Base-by-base conservation (phyloP, 441 rosid species). In the Capsella rubella region DNA sequence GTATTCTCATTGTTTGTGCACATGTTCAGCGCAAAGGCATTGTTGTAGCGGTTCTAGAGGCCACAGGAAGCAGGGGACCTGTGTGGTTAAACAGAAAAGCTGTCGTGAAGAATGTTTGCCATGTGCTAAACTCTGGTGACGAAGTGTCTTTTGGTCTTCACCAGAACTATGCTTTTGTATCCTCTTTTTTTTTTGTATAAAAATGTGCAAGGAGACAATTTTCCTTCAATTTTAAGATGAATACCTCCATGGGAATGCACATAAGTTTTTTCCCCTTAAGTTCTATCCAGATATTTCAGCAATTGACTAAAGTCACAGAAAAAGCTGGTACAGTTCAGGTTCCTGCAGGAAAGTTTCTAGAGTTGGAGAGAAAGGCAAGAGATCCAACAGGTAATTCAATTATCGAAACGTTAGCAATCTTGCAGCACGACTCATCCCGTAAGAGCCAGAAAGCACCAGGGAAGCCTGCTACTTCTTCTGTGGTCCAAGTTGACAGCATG, bases 151-250 rank as follows among this genome's bases (percentile, higher is more conserved):
- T 95, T 61, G 79, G 85, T 67, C 45, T 81, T 28, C 70, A 80
- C 1, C 86, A 84, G 39, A 82, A 72, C 79, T 90, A 88, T 87
- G 87, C 96, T 72, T 95, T 90, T 64, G 99, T 95, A 95, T 92
- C 99, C 97, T 95, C 31, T 32, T 8, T 29, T 5, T 25, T 49
- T 32, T 14, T 43, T 2, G 27, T 54, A n/a, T 47, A 60, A 16
- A 39, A 64, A 42, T 34, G 15, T 45, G 51, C 27, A 29, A 29
- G 57, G 50, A 60, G 28, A 51, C 9, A 40, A 13, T 13, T 13
- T 34, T 39, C 13, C 32, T 40, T 27, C 42, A 35, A 59, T 28
- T 34, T 47, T 35, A 6, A 50, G 51, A 62, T 29, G 45, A 37
- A 40, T 31, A 46, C 53, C 40, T 71, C 63, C 25, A 52, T 75